Conservation (phyloP, 108 stramenopile species). For the Cylindrotheca closterium region DNA sequence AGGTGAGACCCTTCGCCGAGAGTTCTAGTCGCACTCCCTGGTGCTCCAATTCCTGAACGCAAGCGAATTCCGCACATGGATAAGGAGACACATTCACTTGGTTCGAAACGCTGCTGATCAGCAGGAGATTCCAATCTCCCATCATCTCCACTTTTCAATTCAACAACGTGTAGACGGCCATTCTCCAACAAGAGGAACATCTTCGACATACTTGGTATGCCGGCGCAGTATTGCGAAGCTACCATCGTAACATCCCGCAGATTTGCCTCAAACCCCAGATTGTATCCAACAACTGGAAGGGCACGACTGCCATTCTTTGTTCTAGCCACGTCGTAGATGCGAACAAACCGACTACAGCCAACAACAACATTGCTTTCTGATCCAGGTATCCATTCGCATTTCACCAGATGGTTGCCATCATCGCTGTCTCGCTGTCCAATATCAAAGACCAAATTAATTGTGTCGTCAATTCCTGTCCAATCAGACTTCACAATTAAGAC, state of each 20-base stretch:
- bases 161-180: conserved; percentile 55
- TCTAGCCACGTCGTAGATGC: conserved; percentile 56
- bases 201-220: conserved; percentile 14
- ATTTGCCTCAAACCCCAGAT: conserved; percentile 28
- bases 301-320: conserved; percentile 21
- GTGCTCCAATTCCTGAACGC: conserved; percentile 27
- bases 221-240: no score
- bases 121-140: conserved; percentile 32
- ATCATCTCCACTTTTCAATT: conserved; percentile 41
- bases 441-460: conserved; percentile 51
- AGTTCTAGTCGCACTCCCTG: conserved; percentile 41
- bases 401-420: conserved; percentile 55
- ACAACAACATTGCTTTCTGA: conserved; percentile 58
- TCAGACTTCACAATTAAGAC: conserved; percentile 45
- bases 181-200: conserved; percentile 60
- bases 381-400: conserved; percentile 64
- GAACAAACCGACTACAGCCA: conserved; percentile 56
- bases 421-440: conserved; percentile 47
- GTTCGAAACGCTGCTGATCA: conserved; percentile 17
- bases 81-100: conserved; percentile 37
- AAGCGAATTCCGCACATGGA: conserved; percentile 53
- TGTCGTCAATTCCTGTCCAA: conserved; percentile 47
- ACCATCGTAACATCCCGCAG: conserved; percentile 29
- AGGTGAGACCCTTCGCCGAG: conserved; percentile 69
- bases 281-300: conserved; percentile 17